These are phyloP conservation scores for Penicillium taxi DNA, from an alignment of 495 filamentous ascomycete genomes.

Conservation along the genomic window DNA sequence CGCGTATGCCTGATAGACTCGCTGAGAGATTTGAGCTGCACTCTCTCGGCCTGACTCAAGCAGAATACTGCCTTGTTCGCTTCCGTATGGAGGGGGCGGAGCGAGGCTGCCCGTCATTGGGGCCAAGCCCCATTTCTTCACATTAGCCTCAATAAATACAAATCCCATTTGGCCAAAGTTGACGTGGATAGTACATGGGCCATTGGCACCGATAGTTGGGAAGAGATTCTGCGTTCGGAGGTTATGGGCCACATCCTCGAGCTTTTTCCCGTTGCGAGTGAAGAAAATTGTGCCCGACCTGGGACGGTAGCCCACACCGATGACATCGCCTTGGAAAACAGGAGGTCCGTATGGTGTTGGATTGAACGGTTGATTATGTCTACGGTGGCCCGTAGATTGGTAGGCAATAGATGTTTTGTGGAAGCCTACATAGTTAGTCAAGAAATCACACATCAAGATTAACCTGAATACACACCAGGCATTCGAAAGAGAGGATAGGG, in stretches of 20 bases:
- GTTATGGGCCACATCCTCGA: constrained; percentile 91
- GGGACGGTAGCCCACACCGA: constrained; percentile 92
- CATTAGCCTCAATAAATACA: constrained; percentile 97
- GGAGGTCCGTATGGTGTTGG: constrained; percentile 71
- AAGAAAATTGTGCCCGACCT: constrained; percentile 95
- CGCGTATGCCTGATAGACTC: constrained; percentile 44
- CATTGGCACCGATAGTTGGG: constrained; percentile 88
- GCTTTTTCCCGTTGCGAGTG: constrained; percentile 93
- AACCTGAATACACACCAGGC: constrained; percentile 55
- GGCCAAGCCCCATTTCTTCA: constrained; percentile 98
- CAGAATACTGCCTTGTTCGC: constrained; percentile 89
- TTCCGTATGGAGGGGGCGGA: constrained; percentile 92
- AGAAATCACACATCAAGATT: not conserved
- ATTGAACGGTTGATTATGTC: constrained; percentile 85
- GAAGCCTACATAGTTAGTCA: constrained; percentile 50
- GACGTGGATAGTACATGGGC: constrained; percentile 84
- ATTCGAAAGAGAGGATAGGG: constrained; percentile 92
- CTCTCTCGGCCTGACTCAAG: constrained; percentile 77
- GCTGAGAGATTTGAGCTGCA: constrained; percentile 48
- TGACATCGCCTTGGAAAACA: constrained; percentile 86
- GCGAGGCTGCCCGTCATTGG: constrained; percentile 93
- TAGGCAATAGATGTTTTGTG: constrained; percentile 91
- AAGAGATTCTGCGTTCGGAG: constrained; percentile 94
- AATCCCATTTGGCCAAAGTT: constrained; percentile 98
- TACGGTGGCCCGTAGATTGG: constrained; percentile 73